phyloP scores from a whole-genome alignment of 1,284 basidiomycete genomes.

The Cutaneotrichosporon spelunceum region DNA sequence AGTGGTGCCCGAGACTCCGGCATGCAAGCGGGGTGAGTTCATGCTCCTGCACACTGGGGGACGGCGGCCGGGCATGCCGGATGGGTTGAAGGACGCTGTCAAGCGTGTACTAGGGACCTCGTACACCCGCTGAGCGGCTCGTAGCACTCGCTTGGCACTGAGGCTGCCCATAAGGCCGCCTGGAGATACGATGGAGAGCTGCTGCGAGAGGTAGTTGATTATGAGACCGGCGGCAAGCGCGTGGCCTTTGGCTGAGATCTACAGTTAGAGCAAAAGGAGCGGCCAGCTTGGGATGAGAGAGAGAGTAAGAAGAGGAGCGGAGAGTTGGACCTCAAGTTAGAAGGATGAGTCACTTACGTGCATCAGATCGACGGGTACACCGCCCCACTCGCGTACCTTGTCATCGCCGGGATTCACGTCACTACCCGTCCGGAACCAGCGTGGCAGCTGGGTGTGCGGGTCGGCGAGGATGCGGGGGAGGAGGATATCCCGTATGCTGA shows the following conservation, averaged over 20 bases:
- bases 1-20: constrained; percentile 21
- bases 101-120: constrained; percentile 14
- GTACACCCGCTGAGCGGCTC: constrained; percentile 16
- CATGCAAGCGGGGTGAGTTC: constrained; percentile 35
- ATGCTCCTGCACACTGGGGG: constrained; percentile 38
- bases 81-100: constrained; percentile 14
- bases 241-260: constrained; percentile 47
- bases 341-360: constrained; percentile 36
- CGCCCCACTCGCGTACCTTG: constrained; percentile 44
- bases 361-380: constrained; percentile 46
- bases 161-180: constrained; percentile 8
- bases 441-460: constrained; percentile 38
- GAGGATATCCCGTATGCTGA: constrained; percentile 45
- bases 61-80: constrained; percentile 16
- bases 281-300: not conserved
- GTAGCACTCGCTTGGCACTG: constrained; percentile 12
- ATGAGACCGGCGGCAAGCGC: constrained; percentile 40
- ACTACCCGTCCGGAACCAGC: constrained; percentile 46
- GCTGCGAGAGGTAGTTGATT: constrained; percentile 39
- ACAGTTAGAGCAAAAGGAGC: not conserved
- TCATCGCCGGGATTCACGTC: constrained; percentile 37
- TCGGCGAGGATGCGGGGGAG: constrained; percentile 43
- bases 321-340: not conserved
- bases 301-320: not conserved
- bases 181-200: constrained; percentile 22